Percentiles rank a stretch among this genome's conserved stretches.
Evolutionary conservation across 495 filamentous ascomycete genomes (phyloP).

Genomic region (Sordaria brevicollis): DNA sequence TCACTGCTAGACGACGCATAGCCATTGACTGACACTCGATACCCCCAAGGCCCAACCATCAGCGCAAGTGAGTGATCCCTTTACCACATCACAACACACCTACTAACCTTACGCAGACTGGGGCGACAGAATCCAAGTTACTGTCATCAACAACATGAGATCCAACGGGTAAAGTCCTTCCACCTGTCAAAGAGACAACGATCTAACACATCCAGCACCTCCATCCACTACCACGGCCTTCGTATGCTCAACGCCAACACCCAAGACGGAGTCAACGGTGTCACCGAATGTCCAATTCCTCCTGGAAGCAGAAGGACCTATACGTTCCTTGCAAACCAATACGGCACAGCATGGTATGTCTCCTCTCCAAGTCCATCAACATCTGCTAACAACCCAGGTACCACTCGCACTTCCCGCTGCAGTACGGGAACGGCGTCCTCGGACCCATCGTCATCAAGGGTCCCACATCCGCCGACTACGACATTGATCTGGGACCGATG

Average conservation of each 20-base stretch:
- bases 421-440: slow-evolving; percentile 39
- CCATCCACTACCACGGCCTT: slow-evolving; percentile 50
- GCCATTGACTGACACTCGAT: not conserved
- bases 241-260: slow-evolving; percentile 26
- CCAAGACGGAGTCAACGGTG: slow-evolving; percentile 34
- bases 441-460: slow-evolving; percentile 49
- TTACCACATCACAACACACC: slow-evolving; percentile 1
- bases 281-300: slow-evolving; percentile 41
- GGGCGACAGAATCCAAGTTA: slow-evolving; percentile 49
- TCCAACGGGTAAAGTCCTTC: slow-evolving; percentile 23
- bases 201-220: slow-evolving; percentile 11
- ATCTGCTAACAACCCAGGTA: slow-evolving; percentile 25
- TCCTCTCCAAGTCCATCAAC: not conserved
- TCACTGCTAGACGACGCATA: not conserved
- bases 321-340: slow-evolving; percentile 41
- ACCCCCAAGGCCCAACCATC: slow-evolving; percentile 41
- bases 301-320: slow-evolving; percentile 34
- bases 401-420: slow-evolving; percentile 44
- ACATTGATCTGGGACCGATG: slow-evolving; percentile 37
- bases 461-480: slow-evolving; percentile 40
- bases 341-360: slow-evolving; percentile 25
- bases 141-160: slow-evolving; percentile 40
- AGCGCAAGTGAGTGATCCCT: slow-evolving; percentile 17
- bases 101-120: slow-evolving; percentile 26
- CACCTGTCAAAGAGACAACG: not conserved